Evolutionary conservation across 2,329 filamentous ascomycete species (phyloP).

Genomic region (Aspergillus alliaceus): DNA sequence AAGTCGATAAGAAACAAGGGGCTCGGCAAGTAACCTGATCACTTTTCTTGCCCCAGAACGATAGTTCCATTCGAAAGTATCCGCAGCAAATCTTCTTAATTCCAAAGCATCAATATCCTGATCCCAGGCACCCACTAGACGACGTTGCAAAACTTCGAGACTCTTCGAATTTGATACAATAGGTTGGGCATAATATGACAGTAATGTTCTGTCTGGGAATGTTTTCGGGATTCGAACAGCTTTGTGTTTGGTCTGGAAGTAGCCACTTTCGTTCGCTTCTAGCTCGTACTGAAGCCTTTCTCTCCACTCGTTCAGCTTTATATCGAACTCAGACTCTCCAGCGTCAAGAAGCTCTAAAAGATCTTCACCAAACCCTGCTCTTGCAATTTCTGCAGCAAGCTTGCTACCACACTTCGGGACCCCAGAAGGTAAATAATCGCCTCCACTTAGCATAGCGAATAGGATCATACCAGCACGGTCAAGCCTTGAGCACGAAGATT

Average conservation of each 20-base stretch:
- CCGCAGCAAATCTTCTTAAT: slow-evolving; percentile 71
- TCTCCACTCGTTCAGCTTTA: slow-evolving; percentile 65
- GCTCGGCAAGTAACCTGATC: slow-evolving; percentile 74
- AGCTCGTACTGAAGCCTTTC: slow-evolving; percentile 72
- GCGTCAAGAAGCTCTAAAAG: slow-evolving; percentile 64
- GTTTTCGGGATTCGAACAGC: slow-evolving; percentile 71
- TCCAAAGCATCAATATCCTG: slow-evolving; percentile 63
- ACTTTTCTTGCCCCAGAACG: slow-evolving; percentile 80
- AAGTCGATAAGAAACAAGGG: slow-evolving; percentile 66
- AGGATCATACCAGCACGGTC: slow-evolving; percentile 89
- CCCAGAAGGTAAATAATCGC: slow-evolving; percentile 88
- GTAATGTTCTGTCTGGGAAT: slow-evolving; percentile 77
- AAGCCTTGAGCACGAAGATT: slow-evolving; percentile 46
- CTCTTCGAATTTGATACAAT: slow-evolving; percentile 67
- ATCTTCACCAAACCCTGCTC: slow-evolving; percentile 78
- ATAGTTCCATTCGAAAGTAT: slow-evolving; percentile 85
- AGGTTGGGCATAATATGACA: slow-evolving; percentile 86
- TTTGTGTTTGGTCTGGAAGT: slow-evolving; percentile 75
- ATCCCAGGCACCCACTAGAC: slow-evolving; percentile 58
- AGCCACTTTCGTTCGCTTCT: slow-evolving; percentile 76
- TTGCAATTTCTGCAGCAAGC: slow-evolving; percentile 83
- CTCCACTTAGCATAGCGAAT: slow-evolving; percentile 90
- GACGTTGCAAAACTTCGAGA: slow-evolving; percentile 55
- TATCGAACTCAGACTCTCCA: slow-evolving; percentile 26
- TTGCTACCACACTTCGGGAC: slow-evolving; percentile 86